Percentiles rank a stretch among this genome's conserved stretches.
phyloP scores from a whole-genome alignment of 176 grass and related monocot genomes.

The Urochloa ruziziensis region DNA sequence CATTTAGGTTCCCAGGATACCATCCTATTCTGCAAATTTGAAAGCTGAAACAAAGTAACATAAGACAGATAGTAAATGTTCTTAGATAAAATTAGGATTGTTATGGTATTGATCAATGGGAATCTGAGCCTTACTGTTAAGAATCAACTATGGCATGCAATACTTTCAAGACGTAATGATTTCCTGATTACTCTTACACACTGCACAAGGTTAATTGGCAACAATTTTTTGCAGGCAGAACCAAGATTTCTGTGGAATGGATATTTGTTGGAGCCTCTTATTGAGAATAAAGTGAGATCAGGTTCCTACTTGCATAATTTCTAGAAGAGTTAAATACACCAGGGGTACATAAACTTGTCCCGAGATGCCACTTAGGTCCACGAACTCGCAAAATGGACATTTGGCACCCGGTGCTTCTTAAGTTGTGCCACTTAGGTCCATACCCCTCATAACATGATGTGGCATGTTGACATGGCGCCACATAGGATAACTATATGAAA shows the following conservation, averaged over 20 bases:
- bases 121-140: not conserved
- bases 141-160: not conserved
- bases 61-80: not conserved
- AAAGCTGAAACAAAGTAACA: not conserved
- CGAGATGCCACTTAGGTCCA: too few species aligned
- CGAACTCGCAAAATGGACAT: too few species aligned
- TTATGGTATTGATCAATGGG: not conserved
- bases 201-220: not conserved
- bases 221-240: constrained; percentile 61
- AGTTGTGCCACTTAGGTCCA: too few species aligned
- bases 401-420: too few species aligned
- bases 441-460: too few species aligned
- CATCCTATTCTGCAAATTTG: not conserved
- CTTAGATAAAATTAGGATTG: not conserved
- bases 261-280: constrained; percentile 86
- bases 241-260: constrained; percentile 93
- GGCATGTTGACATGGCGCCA: too few species aligned
- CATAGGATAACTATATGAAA: too few species aligned
- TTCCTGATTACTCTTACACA: not conserved
- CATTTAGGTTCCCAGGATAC: not conserved
- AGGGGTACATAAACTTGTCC: too few species aligned
- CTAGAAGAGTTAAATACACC: too few species aligned
- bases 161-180: not conserved
- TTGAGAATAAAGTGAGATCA: constrained; percentile 73
- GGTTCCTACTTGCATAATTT: not conserved